Evolutionary conservation across 2,329 filamentous ascomycete genomes (phyloP).

Genomic region (Diaporthe capsici): DNA sequence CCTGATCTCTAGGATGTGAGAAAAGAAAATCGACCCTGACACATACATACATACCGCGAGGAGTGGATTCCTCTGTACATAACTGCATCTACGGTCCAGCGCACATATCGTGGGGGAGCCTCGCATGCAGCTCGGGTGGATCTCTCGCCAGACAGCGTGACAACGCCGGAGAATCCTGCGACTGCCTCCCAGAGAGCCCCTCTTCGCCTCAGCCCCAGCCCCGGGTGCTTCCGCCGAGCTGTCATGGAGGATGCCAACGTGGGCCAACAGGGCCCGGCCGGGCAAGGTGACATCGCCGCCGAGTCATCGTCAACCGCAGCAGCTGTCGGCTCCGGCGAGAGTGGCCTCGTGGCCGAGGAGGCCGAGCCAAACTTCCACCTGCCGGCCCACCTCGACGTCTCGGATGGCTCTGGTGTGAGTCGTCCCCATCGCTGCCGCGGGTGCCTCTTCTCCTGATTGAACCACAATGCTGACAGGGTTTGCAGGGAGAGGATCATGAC

Average conservation of each 20-base stretch:
- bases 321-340: slow-evolving; percentile 1
- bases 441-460: neutral
- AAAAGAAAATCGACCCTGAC: neutral
- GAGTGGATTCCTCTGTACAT: neutral
- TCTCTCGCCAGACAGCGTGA: neutral
- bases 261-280: slow-evolving; percentile 21
- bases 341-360: slow-evolving; percentile 3
- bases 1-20: neutral
- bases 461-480: neutral
- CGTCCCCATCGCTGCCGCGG: neutral
- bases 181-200: neutral
- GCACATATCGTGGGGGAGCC: neutral
- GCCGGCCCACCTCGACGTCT: slow-evolving; percentile 33
- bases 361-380: slow-evolving; percentile 7
- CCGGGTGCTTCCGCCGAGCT: neutral
- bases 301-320: slow-evolving; percentile 7
- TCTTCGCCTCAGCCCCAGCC: neutral
- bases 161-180: neutral
- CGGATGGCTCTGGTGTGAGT: slow-evolving; percentile 36
- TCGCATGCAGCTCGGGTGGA: slow-evolving; percentile 5
- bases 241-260: slow-evolving; percentile 23
- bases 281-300: slow-evolving; percentile 16
- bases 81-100: neutral
- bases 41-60: neutral
- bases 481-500: slow-evolving; percentile 37